Percentiles rank a stretch among this genome's conserved stretches.
These are phyloP conservation scores for Annulohypoxylon maeteangense DNA, from an alignment of 495 filamentous ascomycete species.

Conservation along the genomic window DNA sequence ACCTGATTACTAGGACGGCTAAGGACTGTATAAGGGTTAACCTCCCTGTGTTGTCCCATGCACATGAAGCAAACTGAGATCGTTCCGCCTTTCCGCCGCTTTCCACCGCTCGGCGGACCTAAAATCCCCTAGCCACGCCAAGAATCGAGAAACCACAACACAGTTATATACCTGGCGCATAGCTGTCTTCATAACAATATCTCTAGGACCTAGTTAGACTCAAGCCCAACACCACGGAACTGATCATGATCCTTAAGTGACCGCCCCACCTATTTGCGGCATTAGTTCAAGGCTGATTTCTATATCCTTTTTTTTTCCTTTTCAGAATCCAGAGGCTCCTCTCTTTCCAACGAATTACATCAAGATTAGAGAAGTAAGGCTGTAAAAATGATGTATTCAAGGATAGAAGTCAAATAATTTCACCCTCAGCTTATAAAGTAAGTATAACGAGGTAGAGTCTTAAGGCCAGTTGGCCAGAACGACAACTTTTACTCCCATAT, in stretches of 20 bases:
- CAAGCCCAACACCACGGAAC: constrained; percentile 32
- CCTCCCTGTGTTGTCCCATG: constrained; percentile 7
- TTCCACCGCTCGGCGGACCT: constrained; percentile 32
- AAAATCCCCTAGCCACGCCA: constrained; percentile 24
- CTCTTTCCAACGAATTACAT: constrained; percentile 3
- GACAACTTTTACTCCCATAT: neutral
- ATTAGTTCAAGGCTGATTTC: constrained; percentile 1
- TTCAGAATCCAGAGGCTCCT: constrained; percentile 7
- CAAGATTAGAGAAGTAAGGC: neutral
- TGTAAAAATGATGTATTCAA: constrained; percentile 1
- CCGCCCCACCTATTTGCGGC: neutral
- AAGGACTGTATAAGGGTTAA: constrained; percentile 15
- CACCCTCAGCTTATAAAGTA: neutral
- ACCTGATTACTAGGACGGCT: constrained; percentile 42
- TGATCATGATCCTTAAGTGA: constrained; percentile 7
- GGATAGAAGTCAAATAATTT: constrained; percentile 5
- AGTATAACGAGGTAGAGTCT: neutral
- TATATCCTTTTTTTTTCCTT: neutral
- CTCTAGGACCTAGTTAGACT: constrained; percentile 12
- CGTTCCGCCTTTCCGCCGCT: constrained; percentile 38
- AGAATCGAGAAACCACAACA: constrained; percentile 19
- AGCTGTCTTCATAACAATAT: neutral
- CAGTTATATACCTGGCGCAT: neutral
- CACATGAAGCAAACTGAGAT: constrained; percentile 23
- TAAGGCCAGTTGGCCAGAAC: neutral